phyloP scores from a whole-genome alignment of 2,329 filamentous ascomycete genomes.

The Diaporthe longicolla region DNA sequence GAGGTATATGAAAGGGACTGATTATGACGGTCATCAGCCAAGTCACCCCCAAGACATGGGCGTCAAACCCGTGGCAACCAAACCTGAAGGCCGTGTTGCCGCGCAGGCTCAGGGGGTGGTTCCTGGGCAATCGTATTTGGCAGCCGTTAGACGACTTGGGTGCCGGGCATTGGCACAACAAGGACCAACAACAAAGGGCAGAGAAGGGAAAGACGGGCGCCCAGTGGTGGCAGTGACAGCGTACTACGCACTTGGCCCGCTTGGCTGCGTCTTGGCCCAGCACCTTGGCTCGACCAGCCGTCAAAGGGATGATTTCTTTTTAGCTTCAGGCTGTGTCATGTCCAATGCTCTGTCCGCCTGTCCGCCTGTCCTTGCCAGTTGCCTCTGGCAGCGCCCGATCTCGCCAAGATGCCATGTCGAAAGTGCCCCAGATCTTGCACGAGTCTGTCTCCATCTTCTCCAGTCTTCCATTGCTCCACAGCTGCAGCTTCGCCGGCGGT shows the following conservation, averaged over 20 bases:
- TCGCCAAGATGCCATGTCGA: slow-evolving; percentile 25
- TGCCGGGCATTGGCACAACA: slow-evolving; percentile 11
- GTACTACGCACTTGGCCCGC: slow-evolving; percentile 38
- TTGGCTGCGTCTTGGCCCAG: slow-evolving; percentile 40
- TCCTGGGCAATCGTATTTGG: slow-evolving; percentile 34
- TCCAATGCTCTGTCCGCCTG: slow-evolving; percentile 13
- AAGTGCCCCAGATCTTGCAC: slow-evolving; percentile 2
- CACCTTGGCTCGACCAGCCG: slow-evolving; percentile 22
- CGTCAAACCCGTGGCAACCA: slow-evolving; percentile 30
- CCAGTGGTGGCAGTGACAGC: slow-evolving; percentile 29
- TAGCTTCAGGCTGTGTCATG: slow-evolving; percentile 18
- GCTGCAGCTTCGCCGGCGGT: neutral
- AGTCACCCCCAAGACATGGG: slow-evolving; percentile 20
- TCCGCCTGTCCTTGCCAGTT: neutral
- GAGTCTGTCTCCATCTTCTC: slow-evolving; percentile 2
- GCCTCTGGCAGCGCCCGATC: neutral
- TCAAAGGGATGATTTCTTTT: slow-evolving; percentile 28
- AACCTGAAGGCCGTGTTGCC: slow-evolving; percentile 9
- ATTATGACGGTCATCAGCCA: slow-evolving; percentile 32
- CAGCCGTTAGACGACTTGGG: slow-evolving; percentile 13
- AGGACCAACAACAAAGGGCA: slow-evolving; percentile 22
- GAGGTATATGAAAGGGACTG: neutral
- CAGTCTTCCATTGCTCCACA: slow-evolving; percentile 6
- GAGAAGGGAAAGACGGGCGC: slow-evolving; percentile 21
- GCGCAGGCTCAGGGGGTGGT: slow-evolving; percentile 11